Evolutionary conservation across 1,284 basidiomycete species (phyloP), one percentile per base, ranked within the genome.

Genomic region (Xerocomus amazonicus): DNA sequence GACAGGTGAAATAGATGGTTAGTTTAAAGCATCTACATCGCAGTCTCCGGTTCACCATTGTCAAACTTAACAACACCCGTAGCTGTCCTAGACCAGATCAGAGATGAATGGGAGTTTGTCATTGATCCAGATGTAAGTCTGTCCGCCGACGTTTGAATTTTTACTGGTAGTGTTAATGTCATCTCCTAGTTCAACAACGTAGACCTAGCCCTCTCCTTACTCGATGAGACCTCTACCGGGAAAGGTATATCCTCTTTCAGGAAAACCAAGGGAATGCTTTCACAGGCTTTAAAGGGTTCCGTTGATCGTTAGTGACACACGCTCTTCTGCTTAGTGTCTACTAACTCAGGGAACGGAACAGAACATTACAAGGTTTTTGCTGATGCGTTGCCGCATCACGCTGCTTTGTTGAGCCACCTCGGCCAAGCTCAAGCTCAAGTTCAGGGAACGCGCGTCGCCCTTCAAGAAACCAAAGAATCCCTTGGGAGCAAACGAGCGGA

Each of bases 311-410:
- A 61, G 86, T 78, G 28, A 44, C 31, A n/a, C 56, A 23, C 55
- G 35, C 54, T 61, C 28, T 50, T 35, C 9, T 12, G 13, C 27
- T 17, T 31, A 6, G 19, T 55, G 16, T 40, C 23, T 31, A 26
- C 32, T 33, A 32, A 49, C 47, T 48, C 38, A 45, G 31, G 43
- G 44, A 31, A 48, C 41, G 44, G 39, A 37, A 59, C 71, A 86
- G 87, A 87, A 58, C 87, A 96, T 63, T 96, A 94, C 63, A 86
- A 94, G 69, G 85, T 92, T 0, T 97, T 97, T 67, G 92, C 92
- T 32, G 86, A 90, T 28, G 86, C 92, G 0, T 75, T 97, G 10
- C 91, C 93, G 2, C 91, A 92, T 54, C 94, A 97, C 65, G 79
- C 88, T 5, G 79, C 83, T 12, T 76, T 96, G 16, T 60, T 92